Base-by-base conservation (phyloP, 2,329 filamentous ascomycete genomes). In the Alternaria angustiovoidea region DNA sequence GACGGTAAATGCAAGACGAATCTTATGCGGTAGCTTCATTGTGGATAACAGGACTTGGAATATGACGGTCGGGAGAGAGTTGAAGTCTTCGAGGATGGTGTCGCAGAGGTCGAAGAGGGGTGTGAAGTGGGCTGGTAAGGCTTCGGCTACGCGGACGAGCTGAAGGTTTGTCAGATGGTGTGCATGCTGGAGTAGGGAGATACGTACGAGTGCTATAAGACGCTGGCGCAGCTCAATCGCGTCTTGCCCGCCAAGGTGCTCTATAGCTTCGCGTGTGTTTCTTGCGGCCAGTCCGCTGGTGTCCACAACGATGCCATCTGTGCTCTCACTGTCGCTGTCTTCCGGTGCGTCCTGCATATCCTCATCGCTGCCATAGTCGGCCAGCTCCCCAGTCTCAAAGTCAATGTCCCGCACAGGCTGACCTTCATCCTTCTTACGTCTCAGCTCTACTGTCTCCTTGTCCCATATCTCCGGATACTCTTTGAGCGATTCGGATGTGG, bases 391-490 rank as follows among this genome's bases (percentile, higher is more conserved):
- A 18, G 59, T 68, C 44, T 72, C 71, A 56, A 85, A 88, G 54
- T 87, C 81, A 42, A 85, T 83, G 28, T 88, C 86, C 14, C 88
- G 85, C 7, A 89, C 74, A 57, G 90, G 68, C 9, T 82, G 76
- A 64, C 86, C 87, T 20, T 85, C 79, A 67, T 87, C 87, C 60
- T 76, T 71, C 53, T 78, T 79, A 46, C 69, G 81, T 63, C 78
- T 82, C 49, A 69, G 76, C 64, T 80, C 81, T 60, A 79, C 83
- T 2, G 85, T 86, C 77, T 94, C 91, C 53, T 87, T 86, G 22
- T 84, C 82, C 79, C 91, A 94, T 4, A 94, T 80, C 70, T 92
- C 88, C 3, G 81, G 82, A 69, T 88, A 93, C 7, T 86, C 81
- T 1, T 81, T 84, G 41, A 84, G 75, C 4, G 77, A 76, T 16